These are phyloP conservation scores for Auricularia auricula-judae DNA, from an alignment of 768 basidiomycete genomes.

Conservation along the genomic window DNA sequence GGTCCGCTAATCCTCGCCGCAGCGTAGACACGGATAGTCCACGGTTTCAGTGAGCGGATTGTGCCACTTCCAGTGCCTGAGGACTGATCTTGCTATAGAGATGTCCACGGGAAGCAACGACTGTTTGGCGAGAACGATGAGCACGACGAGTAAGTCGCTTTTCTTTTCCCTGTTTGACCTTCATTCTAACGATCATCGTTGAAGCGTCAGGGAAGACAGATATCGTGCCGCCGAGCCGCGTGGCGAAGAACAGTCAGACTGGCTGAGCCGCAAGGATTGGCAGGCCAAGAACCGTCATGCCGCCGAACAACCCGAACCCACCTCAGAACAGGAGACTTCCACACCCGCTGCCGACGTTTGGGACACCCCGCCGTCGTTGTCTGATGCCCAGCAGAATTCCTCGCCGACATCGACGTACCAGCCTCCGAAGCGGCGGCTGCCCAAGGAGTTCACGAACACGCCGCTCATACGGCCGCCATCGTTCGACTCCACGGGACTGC, in stretches of 20 bases:
- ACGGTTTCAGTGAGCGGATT: too few relatives aligned
- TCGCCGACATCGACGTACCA: background rate
- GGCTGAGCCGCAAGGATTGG: background rate
- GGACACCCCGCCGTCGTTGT: background rate
- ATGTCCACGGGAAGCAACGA: too few relatives aligned
- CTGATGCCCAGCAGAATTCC: background rate
- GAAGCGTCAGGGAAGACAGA: too few relatives aligned
- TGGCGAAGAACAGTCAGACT: background rate
- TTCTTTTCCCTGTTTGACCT: too few relatives aligned
- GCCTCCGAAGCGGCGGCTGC: background rate
- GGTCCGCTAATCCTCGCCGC: too few relatives aligned
- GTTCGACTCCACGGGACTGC: background rate
- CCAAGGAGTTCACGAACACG: background rate
- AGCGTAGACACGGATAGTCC: too few relatives aligned
- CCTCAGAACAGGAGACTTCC: background rate
- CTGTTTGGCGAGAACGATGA: too few relatives aligned
- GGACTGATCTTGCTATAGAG: too few relatives aligned
- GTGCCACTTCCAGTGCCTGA: too few relatives aligned
- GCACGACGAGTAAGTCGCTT: too few relatives aligned
- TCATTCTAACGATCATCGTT: too few relatives aligned
- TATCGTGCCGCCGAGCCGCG: too few relatives aligned
- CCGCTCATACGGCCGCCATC: background rate
- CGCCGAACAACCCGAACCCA: background rate
- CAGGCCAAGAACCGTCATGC: background rate
- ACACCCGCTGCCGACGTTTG: background rate